phyloP scores from a whole-genome alignment of 2,329 filamentous ascomycete genomes.

The Claviceps humidiphila region DNA sequence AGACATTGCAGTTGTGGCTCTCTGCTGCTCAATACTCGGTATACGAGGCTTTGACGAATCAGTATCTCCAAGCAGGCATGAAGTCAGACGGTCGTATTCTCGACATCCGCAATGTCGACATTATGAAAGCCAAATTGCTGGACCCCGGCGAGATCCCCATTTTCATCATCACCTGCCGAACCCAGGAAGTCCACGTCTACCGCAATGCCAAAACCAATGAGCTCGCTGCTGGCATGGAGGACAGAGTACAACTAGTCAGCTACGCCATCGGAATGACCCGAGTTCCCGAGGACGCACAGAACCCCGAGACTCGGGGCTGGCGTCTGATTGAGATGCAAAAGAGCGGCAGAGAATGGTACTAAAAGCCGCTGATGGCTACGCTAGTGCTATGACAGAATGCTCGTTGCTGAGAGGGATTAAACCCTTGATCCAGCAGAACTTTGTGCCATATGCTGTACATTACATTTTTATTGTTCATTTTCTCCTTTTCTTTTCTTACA shows the following conservation, averaged over 20 bases:
- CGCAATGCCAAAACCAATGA: constrained; percentile 79
- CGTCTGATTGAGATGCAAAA: constrained; percentile 97
- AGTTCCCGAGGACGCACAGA: constrained; percentile 88
- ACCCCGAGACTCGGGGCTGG: constrained; percentile 94
- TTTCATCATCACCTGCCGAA: constrained; percentile 92
- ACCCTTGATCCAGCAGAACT: too few species aligned
- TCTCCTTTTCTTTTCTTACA: too few species aligned
- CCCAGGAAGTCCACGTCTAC: constrained; percentile 96
- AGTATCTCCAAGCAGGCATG: constrained; percentile 85
- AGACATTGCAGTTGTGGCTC: constrained; percentile 87
- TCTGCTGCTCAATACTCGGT: constrained; percentile 94
- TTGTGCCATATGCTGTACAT: constrained; percentile 3
- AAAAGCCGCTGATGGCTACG: constrained; percentile 11
- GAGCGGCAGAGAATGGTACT: constrained; percentile 78
- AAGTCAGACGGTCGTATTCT: constrained; percentile 91
- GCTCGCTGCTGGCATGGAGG: constrained; percentile 93
- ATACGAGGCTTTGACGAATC: constrained; percentile 90
- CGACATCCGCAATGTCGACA: constrained; percentile 89
- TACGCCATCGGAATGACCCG: constrained; percentile 95
- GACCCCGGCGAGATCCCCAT: constrained; percentile 84
- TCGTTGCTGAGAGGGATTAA: too few species aligned
- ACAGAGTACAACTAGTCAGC: constrained; percentile 94
- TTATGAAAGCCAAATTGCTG: constrained; percentile 64
- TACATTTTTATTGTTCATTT: background rate
- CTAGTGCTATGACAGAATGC: too few species aligned